Percentiles rank a stretch among this genome's conserved stretches.
phyloP scores from a whole-genome alignment of 306 rosid genomes.

The Leucaena leucocephala region DNA sequence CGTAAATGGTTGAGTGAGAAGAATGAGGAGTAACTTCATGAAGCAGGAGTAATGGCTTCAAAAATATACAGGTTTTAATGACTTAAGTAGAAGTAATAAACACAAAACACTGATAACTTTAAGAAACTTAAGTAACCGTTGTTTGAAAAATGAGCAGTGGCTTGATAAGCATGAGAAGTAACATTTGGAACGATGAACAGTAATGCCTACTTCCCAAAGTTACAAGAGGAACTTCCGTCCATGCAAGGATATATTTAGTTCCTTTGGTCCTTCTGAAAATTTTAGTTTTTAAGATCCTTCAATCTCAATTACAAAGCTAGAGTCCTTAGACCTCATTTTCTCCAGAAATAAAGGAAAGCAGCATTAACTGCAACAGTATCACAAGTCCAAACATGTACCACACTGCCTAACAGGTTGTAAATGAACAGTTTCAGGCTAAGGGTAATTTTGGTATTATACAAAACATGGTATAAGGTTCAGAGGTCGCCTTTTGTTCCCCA shows the following conservation, averaged over 20 bases:
- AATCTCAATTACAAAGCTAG: background rate
- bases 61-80: background rate
- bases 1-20: background rate
- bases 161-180: background rate
- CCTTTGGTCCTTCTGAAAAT: background rate
- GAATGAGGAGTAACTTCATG: background rate
- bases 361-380: background rate
- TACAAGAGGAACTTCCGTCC: background rate
- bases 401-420: conserved; percentile 6
- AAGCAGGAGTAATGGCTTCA: background rate
- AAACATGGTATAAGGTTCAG: background rate
- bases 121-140: background rate
- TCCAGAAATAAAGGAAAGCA: background rate
- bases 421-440: background rate
- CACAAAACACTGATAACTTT: background rate
- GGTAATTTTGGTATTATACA: conserved; percentile 4
- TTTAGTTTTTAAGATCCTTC: background rate
- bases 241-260: background rate
- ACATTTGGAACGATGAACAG: background rate
- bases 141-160: background rate
- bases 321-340: background rate
- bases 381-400: background rate
- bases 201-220: background rate
- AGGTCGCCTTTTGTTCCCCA: background rate
- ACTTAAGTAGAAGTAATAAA: background rate